phyloP scores from a whole-genome alignment of 2,329 filamentous ascomycete species.

The Zelopaecilomyces penicillatus region DNA sequence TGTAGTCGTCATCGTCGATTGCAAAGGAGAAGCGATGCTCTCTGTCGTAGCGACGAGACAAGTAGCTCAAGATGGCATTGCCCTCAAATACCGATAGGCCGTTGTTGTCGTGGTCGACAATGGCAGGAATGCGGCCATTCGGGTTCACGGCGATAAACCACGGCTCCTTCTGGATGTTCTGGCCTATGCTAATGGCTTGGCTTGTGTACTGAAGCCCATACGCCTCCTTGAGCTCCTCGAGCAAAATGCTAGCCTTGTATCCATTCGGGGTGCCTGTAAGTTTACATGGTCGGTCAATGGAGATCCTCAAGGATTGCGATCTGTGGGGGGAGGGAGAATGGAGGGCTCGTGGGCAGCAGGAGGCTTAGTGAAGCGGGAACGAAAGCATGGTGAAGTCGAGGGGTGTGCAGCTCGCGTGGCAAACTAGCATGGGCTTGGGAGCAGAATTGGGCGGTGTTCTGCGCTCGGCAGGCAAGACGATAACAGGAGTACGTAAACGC shows the following conservation, averaged over 20 bases:
- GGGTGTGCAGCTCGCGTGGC: too few species aligned
- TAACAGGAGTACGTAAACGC: too few species aligned
- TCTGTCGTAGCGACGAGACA: conserved; percentile 63
- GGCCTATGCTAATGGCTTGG: conserved; percentile 49
- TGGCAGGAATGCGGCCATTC: conserved; percentile 58
- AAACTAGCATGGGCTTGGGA: too few species aligned
- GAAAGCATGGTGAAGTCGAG: background rate
- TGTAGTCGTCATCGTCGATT: conserved; percentile 29
- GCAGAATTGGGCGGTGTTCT: too few species aligned
- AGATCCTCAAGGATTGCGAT: conserved; percentile 1
- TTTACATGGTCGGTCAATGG: conserved; percentile 2
- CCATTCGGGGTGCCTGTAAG: conserved; percentile 42
- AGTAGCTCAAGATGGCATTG: conserved; percentile 64
- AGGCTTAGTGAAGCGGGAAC: background rate
- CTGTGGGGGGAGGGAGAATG: background rate
- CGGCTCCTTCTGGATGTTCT: conserved; percentile 58
- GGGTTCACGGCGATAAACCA: conserved; percentile 57
- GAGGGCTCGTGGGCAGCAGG: background rate
- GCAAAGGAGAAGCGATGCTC: conserved; percentile 36
- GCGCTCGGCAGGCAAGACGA: too few species aligned
- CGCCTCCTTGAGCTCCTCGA: conserved; percentile 59
- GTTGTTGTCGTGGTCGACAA: conserved; percentile 56
- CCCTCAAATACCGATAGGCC: conserved; percentile 64
- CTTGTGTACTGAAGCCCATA: conserved; percentile 53
- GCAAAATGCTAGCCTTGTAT: conserved; percentile 50